Conservation (phyloP, 495 filamentous ascomycete genomes). For the Podospora pseudopauciseta region DNA sequence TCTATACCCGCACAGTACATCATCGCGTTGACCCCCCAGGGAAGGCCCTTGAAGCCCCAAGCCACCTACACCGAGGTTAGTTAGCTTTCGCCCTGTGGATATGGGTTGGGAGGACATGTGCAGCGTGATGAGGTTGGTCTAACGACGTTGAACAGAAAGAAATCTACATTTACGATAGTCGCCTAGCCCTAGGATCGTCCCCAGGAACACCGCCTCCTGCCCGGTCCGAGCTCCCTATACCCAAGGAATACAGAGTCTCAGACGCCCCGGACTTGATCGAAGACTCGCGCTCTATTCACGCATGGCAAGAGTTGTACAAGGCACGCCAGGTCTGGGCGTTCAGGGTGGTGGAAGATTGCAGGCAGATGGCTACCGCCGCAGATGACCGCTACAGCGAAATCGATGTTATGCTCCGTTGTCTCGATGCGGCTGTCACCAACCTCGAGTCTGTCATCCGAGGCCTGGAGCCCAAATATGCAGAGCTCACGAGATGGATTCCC, state of each 20-base stretch:
- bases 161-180: constrained; percentile 81
- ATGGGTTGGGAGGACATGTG: neutral
- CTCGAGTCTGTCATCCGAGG: constrained; percentile 70
- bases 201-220: constrained; percentile 34
- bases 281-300: constrained; percentile 66
- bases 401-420: constrained; percentile 65
- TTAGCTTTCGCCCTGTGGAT: neutral
- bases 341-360: constrained; percentile 60
- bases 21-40: constrained; percentile 77
- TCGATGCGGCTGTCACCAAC: constrained; percentile 76
- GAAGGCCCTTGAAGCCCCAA: constrained; percentile 74
- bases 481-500: constrained; percentile 69
- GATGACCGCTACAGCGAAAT: constrained; percentile 58
- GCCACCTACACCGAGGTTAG: constrained; percentile 71
- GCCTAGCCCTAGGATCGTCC: constrained; percentile 53
- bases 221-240: constrained; percentile 52
- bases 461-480: constrained; percentile 67
- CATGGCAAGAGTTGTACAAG: constrained; percentile 80
- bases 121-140: constrained; percentile 7
- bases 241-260: constrained; percentile 55
- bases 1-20: constrained; percentile 66
- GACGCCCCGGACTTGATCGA: constrained; percentile 69
- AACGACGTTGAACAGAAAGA: constrained; percentile 57
- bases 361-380: constrained; percentile 50
- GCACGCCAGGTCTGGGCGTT: constrained; percentile 71